Conservation (phyloP, 345 rosid genomes). For the Citrus trifoliata region DNA sequence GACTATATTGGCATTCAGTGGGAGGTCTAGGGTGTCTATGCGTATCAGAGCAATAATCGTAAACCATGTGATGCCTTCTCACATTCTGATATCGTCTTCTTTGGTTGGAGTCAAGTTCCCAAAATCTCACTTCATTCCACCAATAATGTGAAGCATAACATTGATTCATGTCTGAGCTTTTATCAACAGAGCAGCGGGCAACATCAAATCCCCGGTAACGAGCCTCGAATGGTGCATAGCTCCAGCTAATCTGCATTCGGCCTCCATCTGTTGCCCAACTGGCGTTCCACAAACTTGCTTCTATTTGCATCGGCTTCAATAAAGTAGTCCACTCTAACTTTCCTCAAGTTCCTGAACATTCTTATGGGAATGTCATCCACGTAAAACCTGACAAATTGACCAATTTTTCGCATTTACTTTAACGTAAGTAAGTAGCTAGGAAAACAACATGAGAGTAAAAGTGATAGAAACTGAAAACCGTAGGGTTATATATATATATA, state of each 20-base stretch:
- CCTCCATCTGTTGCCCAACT: conserved; percentile 70
- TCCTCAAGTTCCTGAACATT: conserved; percentile 55
- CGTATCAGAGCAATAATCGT: conserved; percentile 44
- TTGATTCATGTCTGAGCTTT: not conserved
- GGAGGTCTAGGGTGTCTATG: conserved; percentile 24
- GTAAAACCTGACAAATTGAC: conserved; percentile 33
- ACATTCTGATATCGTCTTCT: conserved; percentile 18
- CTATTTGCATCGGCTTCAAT: conserved; percentile 44
- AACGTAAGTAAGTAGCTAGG: too few relatives aligned
- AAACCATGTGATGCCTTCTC: conserved; percentile 23
- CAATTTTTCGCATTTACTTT: too few relatives aligned
- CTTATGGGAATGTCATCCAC: conserved; percentile 65
- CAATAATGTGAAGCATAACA: conserved; percentile 40
- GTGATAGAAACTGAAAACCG: too few relatives aligned
- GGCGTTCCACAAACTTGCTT: conserved; percentile 66
- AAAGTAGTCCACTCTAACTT: conserved; percentile 50
- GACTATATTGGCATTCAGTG: conserved; percentile 21
- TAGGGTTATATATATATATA: too few relatives aligned
- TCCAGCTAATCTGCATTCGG: conserved; percentile 48
- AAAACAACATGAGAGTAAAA: too few relatives aligned
- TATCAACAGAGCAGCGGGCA: too few relatives aligned
- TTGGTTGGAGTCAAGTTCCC: conserved; percentile 24
- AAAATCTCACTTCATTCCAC: conserved; percentile 51
- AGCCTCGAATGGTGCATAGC: conserved; percentile 51
- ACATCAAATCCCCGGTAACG: conserved; percentile 38